phyloP scores from a whole-genome alignment of 2,329 filamentous ascomycete species.

The Alternaria conjuncta region DNA sequence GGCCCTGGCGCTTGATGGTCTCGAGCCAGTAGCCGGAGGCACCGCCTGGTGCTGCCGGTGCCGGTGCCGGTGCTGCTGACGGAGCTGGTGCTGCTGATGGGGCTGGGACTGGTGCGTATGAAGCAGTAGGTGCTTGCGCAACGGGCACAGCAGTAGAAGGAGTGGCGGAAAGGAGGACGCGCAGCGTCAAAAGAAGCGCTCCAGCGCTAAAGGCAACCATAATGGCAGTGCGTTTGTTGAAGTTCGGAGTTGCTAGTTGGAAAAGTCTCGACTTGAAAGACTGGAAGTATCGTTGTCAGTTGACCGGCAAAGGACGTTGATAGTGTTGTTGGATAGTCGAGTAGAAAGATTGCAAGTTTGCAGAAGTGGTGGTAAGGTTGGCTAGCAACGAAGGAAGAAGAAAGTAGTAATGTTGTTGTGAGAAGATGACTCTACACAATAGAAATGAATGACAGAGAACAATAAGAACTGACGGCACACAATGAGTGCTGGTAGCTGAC shows the following conservation, averaged over 20 bases:
- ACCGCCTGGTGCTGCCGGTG: conserved; percentile 26
- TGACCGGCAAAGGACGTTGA: conserved; percentile 35
- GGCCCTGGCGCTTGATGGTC: conserved; percentile 71
- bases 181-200: conserved; percentile 47
- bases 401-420: conserved; percentile 19
- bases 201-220: conserved; percentile 48
- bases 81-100: conserved; percentile 20
- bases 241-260: conserved; percentile 20
- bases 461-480: conserved; percentile 39
- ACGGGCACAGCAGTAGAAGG: conserved; percentile 39
- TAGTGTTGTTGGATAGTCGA: conserved; percentile 15
- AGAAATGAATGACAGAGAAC: conserved; percentile 43
- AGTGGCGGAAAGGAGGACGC: conserved; percentile 42
- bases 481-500: conserved; percentile 37
- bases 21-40: conserved; percentile 71
- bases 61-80: conserved; percentile 19
- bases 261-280: conserved; percentile 23
- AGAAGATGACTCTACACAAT: conserved; percentile 19
- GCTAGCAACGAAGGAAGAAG: conserved; percentile 25
- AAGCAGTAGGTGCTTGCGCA: conserved; percentile 27
- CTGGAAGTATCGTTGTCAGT: conserved; percentile 37
- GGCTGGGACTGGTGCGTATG: conserved; percentile 22
- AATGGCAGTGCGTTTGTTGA: conserved; percentile 33
- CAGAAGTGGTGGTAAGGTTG: conserved; percentile 22
- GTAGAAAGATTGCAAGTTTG: conserved; percentile 14